A percentile compares a stretch with the other conserved stretches of the same genome.
These are phyloP conservation scores for Straminergon stramineum DNA, from an alignment of 225 moss, liverwort and hornwort species.

Conservation along the genomic window DNA sequence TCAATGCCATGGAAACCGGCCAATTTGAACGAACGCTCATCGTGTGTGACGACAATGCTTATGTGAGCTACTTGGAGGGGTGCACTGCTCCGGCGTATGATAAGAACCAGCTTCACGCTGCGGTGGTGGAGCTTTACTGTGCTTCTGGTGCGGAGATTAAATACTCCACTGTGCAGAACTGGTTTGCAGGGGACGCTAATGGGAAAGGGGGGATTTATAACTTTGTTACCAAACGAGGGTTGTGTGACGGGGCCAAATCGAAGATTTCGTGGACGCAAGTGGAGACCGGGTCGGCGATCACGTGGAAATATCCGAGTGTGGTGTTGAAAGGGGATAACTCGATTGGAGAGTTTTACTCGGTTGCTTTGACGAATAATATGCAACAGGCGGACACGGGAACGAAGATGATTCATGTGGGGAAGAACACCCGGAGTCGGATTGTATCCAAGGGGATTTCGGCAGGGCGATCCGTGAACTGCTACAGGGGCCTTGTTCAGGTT, in stretches of 20 bases:
- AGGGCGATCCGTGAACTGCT: slow-evolving; percentile 80
- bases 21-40: slow-evolving; percentile 94
- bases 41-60: slow-evolving; percentile 77
- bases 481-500: slow-evolving; percentile 90
- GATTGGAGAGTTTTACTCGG: slow-evolving; percentile 86
- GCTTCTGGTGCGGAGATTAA: slow-evolving; percentile 93
- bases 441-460: slow-evolving; percentile 96
- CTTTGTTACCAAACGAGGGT: slow-evolving; percentile 89
- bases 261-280: slow-evolving; percentile 99
- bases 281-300: slow-evolving; percentile 93
- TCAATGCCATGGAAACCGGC: slow-evolving; percentile 94
- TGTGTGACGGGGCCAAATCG: slow-evolving; percentile 75
- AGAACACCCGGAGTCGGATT: slow-evolving; percentile 85
- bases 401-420: slow-evolving; percentile 93
- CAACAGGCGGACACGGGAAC: slow-evolving; percentile 98
- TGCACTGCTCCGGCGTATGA: slow-evolving; percentile 94
- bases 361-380: slow-evolving; percentile 82
- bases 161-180: slow-evolving; percentile 95
- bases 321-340: slow-evolving; percentile 86
- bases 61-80: slow-evolving; percentile 96
- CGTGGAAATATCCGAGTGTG: slow-evolving; percentile 96
- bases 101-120: slow-evolving; percentile 92
- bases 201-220: slow-evolving; percentile 89
- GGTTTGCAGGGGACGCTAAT: slow-evolving; percentile 72
- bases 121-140: slow-evolving; percentile 91